These are phyloP conservation scores for Mucor piriformis DNA, from an alignment of 371 early-diverging fungal genomes.

Conservation along the genomic window DNA sequence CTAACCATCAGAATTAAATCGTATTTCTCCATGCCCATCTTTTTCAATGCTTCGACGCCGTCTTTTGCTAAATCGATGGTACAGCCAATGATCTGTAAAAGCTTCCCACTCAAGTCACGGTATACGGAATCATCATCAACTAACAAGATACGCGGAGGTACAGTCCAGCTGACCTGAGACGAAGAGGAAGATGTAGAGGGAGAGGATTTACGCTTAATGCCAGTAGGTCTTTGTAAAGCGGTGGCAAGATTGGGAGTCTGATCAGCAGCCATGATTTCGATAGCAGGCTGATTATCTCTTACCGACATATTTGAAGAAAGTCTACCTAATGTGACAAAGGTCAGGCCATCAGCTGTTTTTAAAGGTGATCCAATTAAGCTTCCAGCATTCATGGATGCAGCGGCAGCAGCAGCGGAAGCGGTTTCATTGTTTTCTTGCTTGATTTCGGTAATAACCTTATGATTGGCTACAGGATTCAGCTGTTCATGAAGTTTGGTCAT, in stretches of 20 bases:
- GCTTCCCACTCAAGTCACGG: constrained; percentile 63
- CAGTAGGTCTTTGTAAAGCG: constrained; percentile 8
- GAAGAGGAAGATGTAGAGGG: constrained; percentile 20
- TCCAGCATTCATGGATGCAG: constrained; percentile 51
- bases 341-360: constrained; percentile 48
- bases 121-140: constrained; percentile 81
- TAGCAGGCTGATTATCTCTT: constrained; percentile 37
- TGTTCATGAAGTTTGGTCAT: constrained; percentile 18
- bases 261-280: constrained; percentile 40
- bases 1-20: constrained; percentile 81
- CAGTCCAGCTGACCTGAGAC: constrained; percentile 55
- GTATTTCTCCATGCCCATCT: constrained; percentile 66
- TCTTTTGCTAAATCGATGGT: constrained; percentile 74
- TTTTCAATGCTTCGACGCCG: constrained; percentile 73
- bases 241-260: constrained; percentile 20
- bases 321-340: constrained; percentile 54
- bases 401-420: constrained; percentile 30
- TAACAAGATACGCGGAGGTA: constrained; percentile 71
- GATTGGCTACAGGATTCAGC: neutral
- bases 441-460: constrained; percentile 2
- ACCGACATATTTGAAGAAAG: constrained; percentile 42
- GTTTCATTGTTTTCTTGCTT: constrained; percentile 11
- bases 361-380: constrained; percentile 46
- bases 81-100: constrained; percentile 72
- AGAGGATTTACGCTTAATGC: neutral